A percentile compares a stretch with the other conserved stretches of the same genome.
Evolutionary conservation across 176 grass and related monocot genomes (phyloP).

Genomic region (Echinochloa phyllopogon): DNA sequence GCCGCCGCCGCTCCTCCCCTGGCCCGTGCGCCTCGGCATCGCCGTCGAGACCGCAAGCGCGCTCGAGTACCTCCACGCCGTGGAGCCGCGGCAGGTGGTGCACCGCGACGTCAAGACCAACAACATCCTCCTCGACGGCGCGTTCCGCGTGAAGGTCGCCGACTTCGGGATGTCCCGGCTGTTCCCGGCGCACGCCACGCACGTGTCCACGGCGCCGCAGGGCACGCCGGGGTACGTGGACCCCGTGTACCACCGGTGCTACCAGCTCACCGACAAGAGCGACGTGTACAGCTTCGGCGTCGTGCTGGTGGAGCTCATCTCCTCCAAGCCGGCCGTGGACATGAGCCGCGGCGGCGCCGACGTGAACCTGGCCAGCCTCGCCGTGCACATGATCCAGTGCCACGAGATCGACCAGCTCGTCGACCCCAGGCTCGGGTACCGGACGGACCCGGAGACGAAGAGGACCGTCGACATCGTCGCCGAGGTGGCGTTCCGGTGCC

Average conservation of each 20-base stretch:
- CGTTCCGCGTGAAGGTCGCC: slow-evolving; percentile 68
- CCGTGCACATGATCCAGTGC: slow-evolving; percentile 54
- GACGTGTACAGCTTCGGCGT: slow-evolving; percentile 84
- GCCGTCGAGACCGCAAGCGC: slow-evolving; percentile 62
- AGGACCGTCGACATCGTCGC: slow-evolving; percentile 42
- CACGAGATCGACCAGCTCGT: slow-evolving; percentile 43
- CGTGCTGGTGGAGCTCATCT: slow-evolving; percentile 62
- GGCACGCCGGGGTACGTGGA: slow-evolving; percentile 71
- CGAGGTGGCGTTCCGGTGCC: slow-evolving; percentile 56
- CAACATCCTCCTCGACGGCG: slow-evolving; percentile 64
- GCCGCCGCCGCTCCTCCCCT: background rate
- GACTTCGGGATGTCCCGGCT: slow-evolving; percentile 70
- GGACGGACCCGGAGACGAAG: slow-evolving; percentile 25
- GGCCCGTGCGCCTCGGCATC: slow-evolving; percentile 37
- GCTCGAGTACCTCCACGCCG: slow-evolving; percentile 56
- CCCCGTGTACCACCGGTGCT: slow-evolving; percentile 58
- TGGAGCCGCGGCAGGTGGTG: slow-evolving; percentile 49
- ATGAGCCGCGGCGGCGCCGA: slow-evolving; percentile 28
- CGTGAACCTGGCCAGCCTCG: slow-evolving; percentile 57
- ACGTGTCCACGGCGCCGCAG: slow-evolving; percentile 72
- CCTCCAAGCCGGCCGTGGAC: slow-evolving; percentile 56
- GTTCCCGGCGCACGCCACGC: slow-evolving; percentile 50
- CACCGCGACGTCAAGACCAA: slow-evolving; percentile 74
- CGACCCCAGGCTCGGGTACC: slow-evolving; percentile 44
- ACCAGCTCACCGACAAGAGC: slow-evolving; percentile 76